These are phyloP conservation scores for Platismatia glauca DNA, from an alignment of 495 filamentous ascomycete species.

Conservation along the genomic window DNA sequence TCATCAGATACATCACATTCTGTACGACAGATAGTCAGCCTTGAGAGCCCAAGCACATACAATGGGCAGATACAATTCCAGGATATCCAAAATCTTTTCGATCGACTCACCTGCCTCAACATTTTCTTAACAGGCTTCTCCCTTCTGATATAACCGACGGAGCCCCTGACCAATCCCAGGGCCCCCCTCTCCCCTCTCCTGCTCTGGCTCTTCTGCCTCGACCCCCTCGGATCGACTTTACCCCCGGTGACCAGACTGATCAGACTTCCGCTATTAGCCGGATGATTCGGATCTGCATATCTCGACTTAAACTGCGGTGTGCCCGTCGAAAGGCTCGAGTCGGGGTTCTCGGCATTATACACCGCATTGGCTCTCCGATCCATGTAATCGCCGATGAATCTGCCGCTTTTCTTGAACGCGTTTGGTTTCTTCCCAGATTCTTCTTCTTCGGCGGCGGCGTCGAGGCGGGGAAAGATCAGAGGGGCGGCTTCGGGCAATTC, in stretches of 20 bases:
- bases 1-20: conserved; percentile 12
- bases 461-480: conserved; percentile 46
- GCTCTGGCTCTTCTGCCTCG: not conserved
- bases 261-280: conserved; percentile 34
- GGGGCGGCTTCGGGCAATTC: conserved; percentile 46
- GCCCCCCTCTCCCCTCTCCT: not conserved
- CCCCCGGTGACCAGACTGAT: conserved; percentile 35
- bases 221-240: conserved; percentile 2
- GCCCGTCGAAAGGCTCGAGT: conserved; percentile 6
- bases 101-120: conserved; percentile 7
- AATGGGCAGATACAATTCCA: too few relatives aligned
- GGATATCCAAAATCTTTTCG: not conserved
- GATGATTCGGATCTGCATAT: conserved; percentile 41
- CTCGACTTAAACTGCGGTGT: conserved; percentile 31
- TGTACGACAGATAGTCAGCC: not conserved
- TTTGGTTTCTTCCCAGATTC: conserved; percentile 29
- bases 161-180: not conserved
- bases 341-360: conserved; percentile 25
- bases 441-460: conserved; percentile 30
- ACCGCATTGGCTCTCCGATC: conserved; percentile 43
- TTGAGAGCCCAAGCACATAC: not conserved
- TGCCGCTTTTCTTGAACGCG: conserved; percentile 31
- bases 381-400: conserved; percentile 44
- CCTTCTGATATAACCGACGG: not conserved
- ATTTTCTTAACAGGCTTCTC: conserved; percentile 10